Base-by-base conservation (phyloP, 1,284 basidiomycete species). In the Microbotryum scabiosae region DNA sequence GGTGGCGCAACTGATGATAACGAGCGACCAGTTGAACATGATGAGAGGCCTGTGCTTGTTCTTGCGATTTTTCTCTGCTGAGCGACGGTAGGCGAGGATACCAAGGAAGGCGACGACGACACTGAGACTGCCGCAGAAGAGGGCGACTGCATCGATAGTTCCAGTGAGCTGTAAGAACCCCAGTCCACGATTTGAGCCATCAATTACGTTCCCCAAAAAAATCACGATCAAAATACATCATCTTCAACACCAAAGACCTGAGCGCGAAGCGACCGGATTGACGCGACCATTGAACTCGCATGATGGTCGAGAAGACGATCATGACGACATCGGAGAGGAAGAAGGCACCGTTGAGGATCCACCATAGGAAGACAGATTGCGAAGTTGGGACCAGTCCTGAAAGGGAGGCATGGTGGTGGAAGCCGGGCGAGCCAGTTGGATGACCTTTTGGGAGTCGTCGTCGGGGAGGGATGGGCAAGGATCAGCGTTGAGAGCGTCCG, bases 1-100 rank as follows among this genome's bases (percentile, higher is more conserved):
- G 45, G 85, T 78, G 26, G 79, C 78, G 53, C 85, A 70, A 16
- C 79, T 79, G 67, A 88, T 83, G 43, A 79, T 59, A 47, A 89
- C 75, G 54, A 90, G 81, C 18, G 79, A 67, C 78, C 83, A 87
- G 76, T 90, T 90, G 69, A 90, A 81, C 45, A 85, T 72, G 62
- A 85, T 81, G 46, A 89, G 81, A 59, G 85, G 82, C 51, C 80
- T 74, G 5, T 83, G 84, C 65, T 36, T 36, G 8, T 83, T 81
- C 14, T 26, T 44, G 8, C 55, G 21, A 36, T 36, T 36, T 18
- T 44, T 55, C 5, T 52, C 56, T 8, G 50, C 32, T 71, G 84
- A 83, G 65, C 84, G 85, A 32, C 81, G 80, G 69, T 86, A 83
- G 36, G 86, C 86, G 25, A 79, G 78, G 53, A 90, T 73, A 43